Conservation (phyloP, 202 grass and related monocot genomes). For the Cymbopogon flexuosus region DNA sequence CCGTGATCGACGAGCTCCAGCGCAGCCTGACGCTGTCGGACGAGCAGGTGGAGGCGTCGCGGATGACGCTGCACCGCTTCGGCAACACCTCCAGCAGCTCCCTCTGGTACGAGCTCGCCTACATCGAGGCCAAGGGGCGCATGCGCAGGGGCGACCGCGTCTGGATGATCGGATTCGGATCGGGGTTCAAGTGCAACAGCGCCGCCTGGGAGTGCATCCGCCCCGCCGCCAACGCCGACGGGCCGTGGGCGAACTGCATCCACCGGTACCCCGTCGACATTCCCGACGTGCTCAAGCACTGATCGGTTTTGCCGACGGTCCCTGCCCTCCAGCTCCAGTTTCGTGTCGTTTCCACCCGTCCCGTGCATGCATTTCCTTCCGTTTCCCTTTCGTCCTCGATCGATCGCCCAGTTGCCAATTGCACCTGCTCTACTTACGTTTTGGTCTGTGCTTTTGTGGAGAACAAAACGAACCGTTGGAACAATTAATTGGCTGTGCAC, state of each 20-base stretch:
- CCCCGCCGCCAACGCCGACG: constrained; percentile 44
- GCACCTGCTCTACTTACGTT: not conserved
- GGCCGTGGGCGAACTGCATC: constrained; percentile 64
- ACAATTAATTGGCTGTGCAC: not conserved
- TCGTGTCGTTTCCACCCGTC: too few species aligned
- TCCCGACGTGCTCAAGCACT: constrained; percentile 70
- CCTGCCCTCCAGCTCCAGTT: too few species aligned
- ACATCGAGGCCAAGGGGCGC: constrained; percentile 58
- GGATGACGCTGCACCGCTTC: constrained; percentile 87
- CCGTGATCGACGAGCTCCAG: constrained; percentile 82
- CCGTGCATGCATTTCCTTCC: too few species aligned
- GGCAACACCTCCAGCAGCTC: constrained; percentile 88
- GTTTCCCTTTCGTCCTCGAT: too few species aligned
- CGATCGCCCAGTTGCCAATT: too few species aligned
- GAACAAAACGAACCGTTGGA: not conserved
- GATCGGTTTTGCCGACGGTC: not conserved
- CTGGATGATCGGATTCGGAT: constrained; percentile 57
- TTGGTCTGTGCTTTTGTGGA: not conserved
- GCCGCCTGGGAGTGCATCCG: constrained; percentile 77
- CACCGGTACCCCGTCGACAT: constrained; percentile 72
- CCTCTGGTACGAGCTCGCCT: constrained; percentile 87
- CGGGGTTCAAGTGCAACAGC: constrained; percentile 81
- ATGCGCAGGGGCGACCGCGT: constrained; percentile 57
- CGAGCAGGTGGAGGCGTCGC: constrained; percentile 86
- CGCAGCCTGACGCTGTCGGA: constrained; percentile 70